These are phyloP conservation scores for Ilyonectria sp. DNA, from an alignment of 2,329 filamentous ascomycete species.

Conservation along the genomic window DNA sequence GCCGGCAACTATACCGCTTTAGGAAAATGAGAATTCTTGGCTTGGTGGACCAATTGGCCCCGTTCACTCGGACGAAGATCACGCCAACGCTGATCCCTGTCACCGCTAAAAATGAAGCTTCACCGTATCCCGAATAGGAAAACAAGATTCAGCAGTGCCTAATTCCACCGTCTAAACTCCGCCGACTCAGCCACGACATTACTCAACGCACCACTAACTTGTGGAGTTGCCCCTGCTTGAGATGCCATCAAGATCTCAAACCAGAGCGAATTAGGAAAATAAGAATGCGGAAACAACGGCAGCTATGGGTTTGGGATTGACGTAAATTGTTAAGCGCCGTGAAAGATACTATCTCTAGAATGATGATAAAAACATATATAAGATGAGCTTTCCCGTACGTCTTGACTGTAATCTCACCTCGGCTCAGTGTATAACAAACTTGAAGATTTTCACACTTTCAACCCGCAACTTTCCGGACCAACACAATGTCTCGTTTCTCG, in stretches of 20 bases:
- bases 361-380: not conserved
- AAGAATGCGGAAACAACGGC: conserved; percentile 18
- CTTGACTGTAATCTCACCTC: not conserved
- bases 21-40: conserved; percentile 39
- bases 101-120: not conserved
- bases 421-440: not conserved
- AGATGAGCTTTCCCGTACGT: not conserved
- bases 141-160: conserved; percentile 19
- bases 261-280: conserved; percentile 24
- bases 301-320: not conserved
- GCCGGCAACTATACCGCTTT: conserved; percentile 24
- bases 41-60: not conserved
- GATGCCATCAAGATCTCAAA: not conserved
- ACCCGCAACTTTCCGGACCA: not conserved
- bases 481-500: conserved; percentile 30
- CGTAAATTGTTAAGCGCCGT: not conserved
- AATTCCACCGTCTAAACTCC: too few relatives aligned
- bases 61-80: not conserved
- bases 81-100: not conserved
- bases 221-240: not conserved
- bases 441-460: not conserved
- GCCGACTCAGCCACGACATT: not conserved
- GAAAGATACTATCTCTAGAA: not conserved
- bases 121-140: conserved; percentile 25
- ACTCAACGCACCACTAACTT: not conserved